phyloP scores from a whole-genome alignment of 225 moss, liverwort and hornwort species.

The Marchantia polymorpha region DNA sequence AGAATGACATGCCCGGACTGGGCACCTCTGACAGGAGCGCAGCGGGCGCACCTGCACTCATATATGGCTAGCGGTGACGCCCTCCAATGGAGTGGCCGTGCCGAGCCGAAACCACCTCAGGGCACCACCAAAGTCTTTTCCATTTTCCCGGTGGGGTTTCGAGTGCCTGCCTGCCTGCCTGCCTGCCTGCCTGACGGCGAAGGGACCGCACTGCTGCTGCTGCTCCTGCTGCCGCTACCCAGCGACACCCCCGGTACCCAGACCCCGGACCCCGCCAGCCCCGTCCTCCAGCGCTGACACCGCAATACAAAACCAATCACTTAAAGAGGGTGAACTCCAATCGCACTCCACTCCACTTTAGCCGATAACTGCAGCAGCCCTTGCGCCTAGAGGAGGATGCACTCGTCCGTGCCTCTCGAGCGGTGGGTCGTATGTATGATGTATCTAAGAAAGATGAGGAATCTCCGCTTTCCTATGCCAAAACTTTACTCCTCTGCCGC shows the following conservation, averaged over 20 bases:
- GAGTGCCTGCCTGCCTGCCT: background rate
- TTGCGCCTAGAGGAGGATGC: background rate
- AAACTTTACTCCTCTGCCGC: background rate
- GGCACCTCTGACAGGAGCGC: conserved; percentile 5
- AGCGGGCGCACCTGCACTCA: conserved; percentile 11
- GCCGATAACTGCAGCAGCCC: background rate
- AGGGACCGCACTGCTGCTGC: no score
- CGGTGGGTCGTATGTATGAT: background rate
- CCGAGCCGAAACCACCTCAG: background rate
- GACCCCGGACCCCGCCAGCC: background rate
- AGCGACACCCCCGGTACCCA: no score
- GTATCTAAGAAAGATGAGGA: background rate
- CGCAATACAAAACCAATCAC: background rate
- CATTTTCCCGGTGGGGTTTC: background rate
- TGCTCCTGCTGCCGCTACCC: no score
- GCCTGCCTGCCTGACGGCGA: no score
- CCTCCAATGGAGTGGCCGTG: conserved; percentile 2
- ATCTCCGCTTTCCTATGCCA: background rate
- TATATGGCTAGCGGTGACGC: conserved; percentile 12
- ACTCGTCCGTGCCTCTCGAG: background rate
- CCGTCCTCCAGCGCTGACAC: background rate
- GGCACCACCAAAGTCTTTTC: background rate
- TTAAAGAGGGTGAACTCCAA: background rate
- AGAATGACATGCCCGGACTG: conserved; percentile 7
- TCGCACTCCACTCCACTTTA: background rate